Evolutionary conservation across 257 asterid species (phyloP).

Genomic region (Euphrasia confusa): DNA sequence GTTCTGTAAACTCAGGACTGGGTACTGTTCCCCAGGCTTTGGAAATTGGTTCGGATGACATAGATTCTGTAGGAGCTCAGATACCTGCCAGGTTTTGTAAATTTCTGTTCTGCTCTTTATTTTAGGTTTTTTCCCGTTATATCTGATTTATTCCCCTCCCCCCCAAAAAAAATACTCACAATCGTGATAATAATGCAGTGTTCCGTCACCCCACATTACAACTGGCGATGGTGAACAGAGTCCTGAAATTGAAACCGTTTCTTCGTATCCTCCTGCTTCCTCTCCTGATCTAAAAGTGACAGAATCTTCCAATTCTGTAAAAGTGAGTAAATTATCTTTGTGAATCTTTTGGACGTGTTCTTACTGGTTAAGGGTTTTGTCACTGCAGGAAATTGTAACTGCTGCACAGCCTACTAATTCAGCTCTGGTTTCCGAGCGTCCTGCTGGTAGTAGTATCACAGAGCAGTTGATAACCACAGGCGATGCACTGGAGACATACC

Average conservation of each 20-base stretch:
- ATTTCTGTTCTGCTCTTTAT: slow-evolving; percentile 9
- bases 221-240: slow-evolving; percentile 50
- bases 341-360: slow-evolving; percentile 4
- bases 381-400: slow-evolving; percentile 57
- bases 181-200: slow-evolving; percentile 38
- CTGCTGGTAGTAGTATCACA: slow-evolving; percentile 47
- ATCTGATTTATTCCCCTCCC: slow-evolving; percentile 15
- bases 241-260: slow-evolving; percentile 46
- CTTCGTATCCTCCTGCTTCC: slow-evolving; percentile 47
- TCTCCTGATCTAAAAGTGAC: slow-evolving; percentile 49
- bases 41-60: slow-evolving; percentile 58
- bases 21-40: slow-evolving; percentile 51
- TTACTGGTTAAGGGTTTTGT: slow-evolving; percentile 7
- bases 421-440: slow-evolving; percentile 53
- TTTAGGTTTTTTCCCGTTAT: not conserved
- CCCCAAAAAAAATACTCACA: not conserved
- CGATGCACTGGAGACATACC: slow-evolving; percentile 88
- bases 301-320: slow-evolving; percentile 52
- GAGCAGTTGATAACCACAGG: slow-evolving; percentile 77
- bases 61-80: slow-evolving; percentile 49
- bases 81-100: slow-evolving; percentile 50
- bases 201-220: slow-evolving; percentile 45
- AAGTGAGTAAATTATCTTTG: slow-evolving; percentile 41
- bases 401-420: slow-evolving; percentile 48
- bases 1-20: slow-evolving; percentile 48